Percentiles rank a stretch among this genome's conserved stretches.
phyloP scores from a whole-genome alignment of 2,329 filamentous ascomycete genomes.

The Dactylellina sp. region DNA sequence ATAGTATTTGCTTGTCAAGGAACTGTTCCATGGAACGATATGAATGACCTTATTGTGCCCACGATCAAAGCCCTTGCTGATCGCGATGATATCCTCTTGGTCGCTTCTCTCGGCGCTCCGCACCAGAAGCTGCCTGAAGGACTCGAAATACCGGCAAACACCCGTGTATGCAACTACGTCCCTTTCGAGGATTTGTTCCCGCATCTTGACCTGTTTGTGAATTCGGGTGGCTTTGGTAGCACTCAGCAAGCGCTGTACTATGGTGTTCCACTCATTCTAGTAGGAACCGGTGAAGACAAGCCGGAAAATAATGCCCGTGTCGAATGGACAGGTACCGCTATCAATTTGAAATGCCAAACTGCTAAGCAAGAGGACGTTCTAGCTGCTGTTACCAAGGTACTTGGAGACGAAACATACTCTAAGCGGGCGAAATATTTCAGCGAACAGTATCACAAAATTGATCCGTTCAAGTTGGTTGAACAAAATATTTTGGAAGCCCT shows the following conservation, averaged over 20 bases:
- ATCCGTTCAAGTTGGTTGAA: conserved; percentile 43
- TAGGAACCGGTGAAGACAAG: conserved; percentile 64
- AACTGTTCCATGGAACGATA: conserved; percentile 64
- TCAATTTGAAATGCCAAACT: conserved; percentile 65
- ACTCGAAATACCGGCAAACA: conserved; percentile 64
- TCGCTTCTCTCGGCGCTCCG: conserved; percentile 62
- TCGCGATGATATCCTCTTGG: conserved; percentile 64
- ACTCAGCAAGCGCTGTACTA: conserved; percentile 66
- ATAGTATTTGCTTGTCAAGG: conserved; percentile 68
- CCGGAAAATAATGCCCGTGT: conserved; percentile 65
- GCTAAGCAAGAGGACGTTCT: conserved; percentile 62
- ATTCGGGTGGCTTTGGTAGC: conserved; percentile 68
- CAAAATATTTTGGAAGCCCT: conserved; percentile 31
- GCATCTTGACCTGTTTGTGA: conserved; percentile 65
- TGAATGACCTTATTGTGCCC: conserved; percentile 66
- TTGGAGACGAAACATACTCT: conserved; percentile 30
- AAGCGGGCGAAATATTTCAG: conserved; percentile 46
- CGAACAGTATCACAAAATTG: conserved; percentile 40
- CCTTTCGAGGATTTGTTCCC: conserved; percentile 67
- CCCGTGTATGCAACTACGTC: conserved; percentile 66
- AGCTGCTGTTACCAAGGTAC: conserved; percentile 26
- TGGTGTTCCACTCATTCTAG: conserved; percentile 67
- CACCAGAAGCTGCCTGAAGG: conserved; percentile 61
- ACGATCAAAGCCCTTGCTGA: conserved; percentile 65
- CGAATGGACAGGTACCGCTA: conserved; percentile 66